Evolutionary conservation across 164 flowering plant species (phyloP).

Genomic region (Liriodendron chinense): DNA sequence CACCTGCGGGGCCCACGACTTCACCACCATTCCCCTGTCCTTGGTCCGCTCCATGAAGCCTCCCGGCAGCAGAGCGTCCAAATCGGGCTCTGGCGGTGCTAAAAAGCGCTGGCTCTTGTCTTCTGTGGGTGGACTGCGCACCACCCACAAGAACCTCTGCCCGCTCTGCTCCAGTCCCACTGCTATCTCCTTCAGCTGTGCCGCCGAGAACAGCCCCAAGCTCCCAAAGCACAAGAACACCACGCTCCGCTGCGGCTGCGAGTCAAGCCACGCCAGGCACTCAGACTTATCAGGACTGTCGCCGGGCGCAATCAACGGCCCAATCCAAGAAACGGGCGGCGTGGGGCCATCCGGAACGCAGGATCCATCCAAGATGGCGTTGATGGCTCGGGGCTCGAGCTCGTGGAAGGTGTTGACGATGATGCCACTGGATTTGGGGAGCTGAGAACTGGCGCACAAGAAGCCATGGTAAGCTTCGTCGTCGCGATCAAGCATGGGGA

Average conservation of each 20-base stretch:
- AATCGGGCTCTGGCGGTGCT: constrained; percentile 12
- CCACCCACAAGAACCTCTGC: constrained; percentile 46
- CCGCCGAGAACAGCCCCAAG: constrained; percentile 24
- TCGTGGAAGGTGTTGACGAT: constrained; percentile 32
- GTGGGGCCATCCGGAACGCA: constrained; percentile 6
- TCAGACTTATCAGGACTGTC: constrained; percentile 1
- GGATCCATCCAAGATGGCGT: constrained; percentile 12
- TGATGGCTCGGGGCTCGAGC: constrained; percentile 22
- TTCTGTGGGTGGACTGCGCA: constrained; percentile 27
- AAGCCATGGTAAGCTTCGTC: constrained; percentile 17
- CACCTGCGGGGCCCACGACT: constrained; percentile 45
- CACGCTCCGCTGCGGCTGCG: constrained; percentile 37
- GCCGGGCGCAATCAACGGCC: constrained; percentile 28
- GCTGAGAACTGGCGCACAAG: background rate
- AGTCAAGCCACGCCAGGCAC: constrained; percentile 39
- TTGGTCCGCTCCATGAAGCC: constrained; percentile 36
- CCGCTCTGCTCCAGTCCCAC: constrained; percentile 41
- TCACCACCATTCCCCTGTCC: constrained; percentile 35
- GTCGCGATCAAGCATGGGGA: constrained; percentile 14
- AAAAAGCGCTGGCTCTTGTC: constrained; percentile 1
- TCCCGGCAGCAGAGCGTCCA: constrained; percentile 24
- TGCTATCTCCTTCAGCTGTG: constrained; percentile 42
- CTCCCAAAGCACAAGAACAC: constrained; percentile 50
- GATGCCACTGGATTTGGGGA: constrained; percentile 24
- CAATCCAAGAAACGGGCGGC: constrained; percentile 20